These are phyloP conservation scores for Aspergillus indologenus DNA, from an alignment of 495 filamentous ascomycete genomes.

Conservation along the genomic window DNA sequence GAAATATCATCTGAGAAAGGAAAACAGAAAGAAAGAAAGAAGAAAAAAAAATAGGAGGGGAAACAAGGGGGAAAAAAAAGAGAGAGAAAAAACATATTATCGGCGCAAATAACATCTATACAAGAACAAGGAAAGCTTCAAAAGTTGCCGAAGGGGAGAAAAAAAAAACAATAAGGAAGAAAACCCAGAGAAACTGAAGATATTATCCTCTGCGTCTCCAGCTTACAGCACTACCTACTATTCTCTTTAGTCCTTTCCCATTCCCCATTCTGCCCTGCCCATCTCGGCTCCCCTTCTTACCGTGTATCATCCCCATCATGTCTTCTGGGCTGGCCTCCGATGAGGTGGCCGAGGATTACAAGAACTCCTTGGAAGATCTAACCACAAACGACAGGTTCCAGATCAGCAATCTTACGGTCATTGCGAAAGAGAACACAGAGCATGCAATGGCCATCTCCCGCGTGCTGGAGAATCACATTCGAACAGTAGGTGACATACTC, in stretches of 20 bases:
- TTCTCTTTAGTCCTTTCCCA: conserved; percentile 2
- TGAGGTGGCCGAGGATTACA: conserved; percentile 94
- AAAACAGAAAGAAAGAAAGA: not conserved
- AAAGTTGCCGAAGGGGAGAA: conserved; percentile 10
- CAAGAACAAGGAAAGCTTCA: conserved; percentile 18
- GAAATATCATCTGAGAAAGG: not conserved
- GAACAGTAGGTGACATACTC: conserved; percentile 64
- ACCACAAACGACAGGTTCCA: conserved; percentile 84
- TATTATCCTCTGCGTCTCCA: conserved; percentile 1
- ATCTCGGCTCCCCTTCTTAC: not conserved
- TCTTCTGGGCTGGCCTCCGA: conserved; percentile 68
- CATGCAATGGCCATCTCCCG: conserved; percentile 89
- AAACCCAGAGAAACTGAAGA: not conserved
- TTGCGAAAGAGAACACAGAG: conserved; percentile 93
- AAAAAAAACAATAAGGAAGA: conserved; percentile 11
- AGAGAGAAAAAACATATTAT: no score
- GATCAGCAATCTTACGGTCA: conserved; percentile 92
- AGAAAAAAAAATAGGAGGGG: conserved; percentile 14
- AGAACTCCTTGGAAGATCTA: conserved; percentile 86
- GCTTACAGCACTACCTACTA: not conserved
- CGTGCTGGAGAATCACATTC: conserved; percentile 87
- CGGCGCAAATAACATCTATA: no score
- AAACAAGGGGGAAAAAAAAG: conserved; percentile 15
- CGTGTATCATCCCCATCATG: conserved; percentile 55
- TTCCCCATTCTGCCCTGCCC: not conserved